Evolutionary conservation across 164 flowering plant genomes (phyloP), one percentile per base, ranked within the genome.

Genomic region (Vitis riparia): DNA sequence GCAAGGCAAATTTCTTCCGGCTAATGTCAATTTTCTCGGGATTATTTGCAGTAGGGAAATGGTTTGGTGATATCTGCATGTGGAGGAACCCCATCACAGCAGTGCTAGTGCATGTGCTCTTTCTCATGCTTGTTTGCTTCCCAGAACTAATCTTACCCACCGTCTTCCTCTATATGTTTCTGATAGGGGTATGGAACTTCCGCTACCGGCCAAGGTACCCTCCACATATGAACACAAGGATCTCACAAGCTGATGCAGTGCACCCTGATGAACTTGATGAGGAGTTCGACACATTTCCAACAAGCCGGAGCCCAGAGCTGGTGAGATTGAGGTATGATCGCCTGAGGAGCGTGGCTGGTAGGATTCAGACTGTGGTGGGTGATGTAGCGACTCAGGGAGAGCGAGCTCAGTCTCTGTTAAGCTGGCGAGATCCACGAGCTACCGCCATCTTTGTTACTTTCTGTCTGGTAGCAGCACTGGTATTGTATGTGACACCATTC

Each of bases 41-140:
- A n/a, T 17, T 88, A 12, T 83, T 92, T 73, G 87, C 97, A 2
- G 82, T 79, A 27, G 87, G 86, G 30, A 94, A 83, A 68, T 94
- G 98, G 97, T 85, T 85, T 49, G 87, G 84, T 2, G 97, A 92
- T 51, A 84, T 94, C 19, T 90, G 94, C 77, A 76, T 85, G 83
- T 94, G 98, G 98, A 89, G 72, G 77, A 94, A 90, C 67, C 98
- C 98, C 0, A 73, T 89, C 63, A 92, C 94, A 4, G 88, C 98
- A 1, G 92, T 91, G 27, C 91, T 92, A 5, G 91, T 94, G 13
- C 98, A 94, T 48, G 68, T 92, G 14, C 93, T 94, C 11, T 91
- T 74, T 44, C 78, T 92, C 8, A 92, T 92, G 93, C 91, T 94
- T 13, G 97, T 88, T 15, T 89, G 91, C 73, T 89, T 92, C 79